Evolutionary conservation across 768 basidiomycete species (phyloP).

Genomic region (Lyophyllum decastes): DNA sequence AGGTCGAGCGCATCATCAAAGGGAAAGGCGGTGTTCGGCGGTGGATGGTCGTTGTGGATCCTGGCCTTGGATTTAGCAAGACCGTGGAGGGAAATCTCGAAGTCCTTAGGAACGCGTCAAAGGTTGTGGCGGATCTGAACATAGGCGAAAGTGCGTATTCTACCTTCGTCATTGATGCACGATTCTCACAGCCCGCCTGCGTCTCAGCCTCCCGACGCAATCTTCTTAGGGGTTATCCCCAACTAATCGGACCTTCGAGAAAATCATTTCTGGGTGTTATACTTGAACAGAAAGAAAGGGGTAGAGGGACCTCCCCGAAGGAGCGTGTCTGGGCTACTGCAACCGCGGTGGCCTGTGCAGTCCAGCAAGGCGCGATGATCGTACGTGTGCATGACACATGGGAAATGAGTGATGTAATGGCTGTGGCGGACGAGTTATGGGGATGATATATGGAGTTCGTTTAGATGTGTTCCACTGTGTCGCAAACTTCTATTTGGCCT

Average conservation of each 20-base stretch:
- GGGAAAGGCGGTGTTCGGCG: conserved; percentile 73
- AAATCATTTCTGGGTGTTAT: conserved; percentile 84
- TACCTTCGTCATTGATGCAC: not conserved
- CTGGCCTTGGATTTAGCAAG: conserved; percentile 96
- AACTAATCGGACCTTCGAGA: conserved; percentile 76
- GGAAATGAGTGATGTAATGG: conserved; percentile 74
- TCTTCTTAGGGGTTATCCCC: conserved; percentile 57
- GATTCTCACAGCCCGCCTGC: not conserved
- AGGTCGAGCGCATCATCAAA: conserved; percentile 63
- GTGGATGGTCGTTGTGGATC: conserved; percentile 91
- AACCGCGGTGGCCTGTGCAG: conserved; percentile 69
- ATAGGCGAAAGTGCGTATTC: conserved; percentile 29
- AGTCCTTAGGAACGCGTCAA: conserved; percentile 54
- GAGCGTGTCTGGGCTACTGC: conserved; percentile 82
- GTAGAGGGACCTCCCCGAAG: conserved; percentile 56
- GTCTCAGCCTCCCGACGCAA: conserved; percentile 36
- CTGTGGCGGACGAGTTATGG: conserved; percentile 66
- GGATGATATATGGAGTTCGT: not conserved
- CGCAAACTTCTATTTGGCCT: no score
- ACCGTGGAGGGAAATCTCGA: conserved; percentile 70
- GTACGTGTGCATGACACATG: conserved; percentile 83
- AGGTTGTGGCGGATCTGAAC: conserved; percentile 42
- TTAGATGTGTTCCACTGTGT: no score
- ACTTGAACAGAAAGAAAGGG: conserved; percentile 50
- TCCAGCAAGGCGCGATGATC: conserved; percentile 71